Base-by-base conservation (phyloP, 179 eudicot species). In the Carnegiea gigantea region DNA sequence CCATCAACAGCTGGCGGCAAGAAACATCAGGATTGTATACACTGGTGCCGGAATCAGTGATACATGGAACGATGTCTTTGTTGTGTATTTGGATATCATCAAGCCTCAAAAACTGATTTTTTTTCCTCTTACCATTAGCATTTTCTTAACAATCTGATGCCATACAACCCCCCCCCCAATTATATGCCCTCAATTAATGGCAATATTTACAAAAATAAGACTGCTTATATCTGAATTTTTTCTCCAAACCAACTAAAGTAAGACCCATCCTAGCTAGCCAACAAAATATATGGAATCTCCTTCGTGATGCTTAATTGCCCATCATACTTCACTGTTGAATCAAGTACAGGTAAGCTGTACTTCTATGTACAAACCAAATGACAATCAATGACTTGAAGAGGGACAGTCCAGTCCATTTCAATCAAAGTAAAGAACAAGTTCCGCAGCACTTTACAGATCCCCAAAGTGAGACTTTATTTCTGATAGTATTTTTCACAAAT, bases 21-120 rank as follows among this genome's bases (percentile, higher is more conserved):
- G 87, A 93, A 89, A 85, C 97, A 96, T 67, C 96, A 94, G 44
- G 97, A 96, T 87, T 96, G 99, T 84, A 92, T 94, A 98, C 98
- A 96, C 82, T 94, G 99, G 99, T 94, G 99, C 97, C 14, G 96
- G 99, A 33, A 79, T 92, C 48, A 91, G 97, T 14, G 98, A 94
- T 87, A 87, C 93, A 53, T 94, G 99, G 99, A 96, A 96, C 80
- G 98, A 96, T 85, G 77, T 94, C 80, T 85, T 96, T 71, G 80
- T 89, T 36, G 90, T 95, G 28, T 83, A 84, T 78, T 84, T 94
- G 80, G 80, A 82, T 73, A 86, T 81, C 75, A 79, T 90, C 49
- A 84, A 76, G 76, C 57, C 48, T 60, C 65, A 76, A 33, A 49
- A 49, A 62, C 60, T 85, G 74, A 82, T 11, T 33, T 18, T 38